Evolutionary conservation across 2,329 filamentous ascomycete species (phyloP).

Genomic region (Aspergillus vadensis): DNA sequence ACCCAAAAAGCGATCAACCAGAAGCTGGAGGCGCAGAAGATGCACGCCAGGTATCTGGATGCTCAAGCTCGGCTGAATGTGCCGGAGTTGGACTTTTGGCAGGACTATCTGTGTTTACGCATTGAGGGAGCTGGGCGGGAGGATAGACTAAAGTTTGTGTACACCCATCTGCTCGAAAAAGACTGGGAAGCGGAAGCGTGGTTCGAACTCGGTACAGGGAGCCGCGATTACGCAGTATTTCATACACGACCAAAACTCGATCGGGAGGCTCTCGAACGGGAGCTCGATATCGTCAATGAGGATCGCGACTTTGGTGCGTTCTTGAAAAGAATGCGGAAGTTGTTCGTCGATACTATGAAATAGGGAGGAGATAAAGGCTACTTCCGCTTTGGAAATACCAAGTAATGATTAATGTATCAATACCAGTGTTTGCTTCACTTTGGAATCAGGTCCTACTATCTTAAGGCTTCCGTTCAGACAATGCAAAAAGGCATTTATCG

Average conservation of each 20-base stretch:
- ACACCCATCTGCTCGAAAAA: slow-evolving; percentile 80
- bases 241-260: slow-evolving; percentile 72
- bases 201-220: slow-evolving; percentile 85
- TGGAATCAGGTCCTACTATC: not conserved
- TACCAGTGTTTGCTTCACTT: not conserved
- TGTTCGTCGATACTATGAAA: slow-evolving; percentile 60
- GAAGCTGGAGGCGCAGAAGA: slow-evolving; percentile 48
- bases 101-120: slow-evolving; percentile 80
- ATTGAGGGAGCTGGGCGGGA: slow-evolving; percentile 86
- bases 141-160: slow-evolving; percentile 87
- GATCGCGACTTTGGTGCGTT: slow-evolving; percentile 61
- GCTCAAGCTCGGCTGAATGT: slow-evolving; percentile 84
- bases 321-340: slow-evolving; percentile 63
- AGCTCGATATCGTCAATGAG: slow-evolving; percentile 61
- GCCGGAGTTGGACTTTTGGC: slow-evolving; percentile 95
- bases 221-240: slow-evolving; percentile 80
- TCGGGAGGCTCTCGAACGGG: slow-evolving; percentile 54
- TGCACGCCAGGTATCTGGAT: slow-evolving; percentile 69
- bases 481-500: not conserved
- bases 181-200: slow-evolving; percentile 88
- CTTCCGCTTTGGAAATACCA: slow-evolving; percentile 5
- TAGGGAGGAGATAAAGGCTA: slow-evolving; percentile 18
- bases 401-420: slow-evolving; percentile 8
- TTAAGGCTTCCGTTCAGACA: not conserved
- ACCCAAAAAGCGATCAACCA: slow-evolving; percentile 50